Conservation (phyloP, 257 asterid species). For the Solanum raphanifolium region DNA sequence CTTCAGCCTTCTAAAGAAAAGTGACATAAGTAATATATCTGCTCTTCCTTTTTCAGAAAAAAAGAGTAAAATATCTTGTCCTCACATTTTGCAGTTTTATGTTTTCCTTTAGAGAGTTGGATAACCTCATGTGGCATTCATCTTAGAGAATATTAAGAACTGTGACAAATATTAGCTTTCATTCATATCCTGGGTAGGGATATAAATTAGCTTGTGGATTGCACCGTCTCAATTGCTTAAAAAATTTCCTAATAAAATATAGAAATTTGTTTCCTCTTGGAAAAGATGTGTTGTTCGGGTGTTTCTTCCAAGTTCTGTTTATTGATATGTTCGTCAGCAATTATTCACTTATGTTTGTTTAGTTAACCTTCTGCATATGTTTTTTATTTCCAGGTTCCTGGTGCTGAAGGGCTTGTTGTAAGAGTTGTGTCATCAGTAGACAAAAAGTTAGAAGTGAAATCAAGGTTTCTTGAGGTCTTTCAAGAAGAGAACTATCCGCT, state of each 20-base stretch:
- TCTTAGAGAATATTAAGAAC: neutral
- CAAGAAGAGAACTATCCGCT: conserved; percentile 80
- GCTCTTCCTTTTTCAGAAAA: neutral
- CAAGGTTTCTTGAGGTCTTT: conserved; percentile 85
- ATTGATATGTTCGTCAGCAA: neutral
- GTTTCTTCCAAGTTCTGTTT: neutral
- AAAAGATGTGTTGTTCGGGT: neutral
- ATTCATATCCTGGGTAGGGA: neutral
- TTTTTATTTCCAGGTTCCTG: conserved; percentile 53
- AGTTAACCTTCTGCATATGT: neutral
- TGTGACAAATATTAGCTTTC: neutral
- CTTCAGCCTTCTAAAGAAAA: neutral
- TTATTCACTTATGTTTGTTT: neutral
- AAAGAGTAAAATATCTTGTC: neutral
- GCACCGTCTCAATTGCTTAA: neutral
- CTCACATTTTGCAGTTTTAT: neutral
- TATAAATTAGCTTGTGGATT: neutral
- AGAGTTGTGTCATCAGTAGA: conserved; percentile 97
- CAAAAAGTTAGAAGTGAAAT: conserved; percentile 90
- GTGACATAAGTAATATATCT: neutral
- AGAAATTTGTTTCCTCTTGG: neutral
- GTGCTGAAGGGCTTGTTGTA: conserved; percentile 93
- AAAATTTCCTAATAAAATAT: neutral
- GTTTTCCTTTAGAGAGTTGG: neutral
- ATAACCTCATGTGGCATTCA: neutral